Evolutionary conservation across 148 eudicot genomes (phyloP).

Genomic region (Camellia granthamiana): DNA sequence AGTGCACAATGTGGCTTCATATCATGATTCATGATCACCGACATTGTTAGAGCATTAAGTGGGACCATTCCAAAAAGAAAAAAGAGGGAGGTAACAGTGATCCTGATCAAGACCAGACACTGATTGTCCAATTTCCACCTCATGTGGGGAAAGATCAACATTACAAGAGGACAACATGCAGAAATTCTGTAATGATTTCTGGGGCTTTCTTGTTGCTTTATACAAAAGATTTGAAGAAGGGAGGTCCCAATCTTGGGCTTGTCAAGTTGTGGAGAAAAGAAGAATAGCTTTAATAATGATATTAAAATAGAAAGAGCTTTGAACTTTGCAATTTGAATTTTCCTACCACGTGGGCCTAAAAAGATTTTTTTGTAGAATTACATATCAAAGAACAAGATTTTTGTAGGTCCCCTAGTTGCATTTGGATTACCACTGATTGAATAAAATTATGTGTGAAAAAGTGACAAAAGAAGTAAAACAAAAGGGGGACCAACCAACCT

Average conservation of each 20-base stretch:
- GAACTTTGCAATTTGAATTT: background rate
- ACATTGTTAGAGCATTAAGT: background rate
- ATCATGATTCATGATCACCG: background rate
- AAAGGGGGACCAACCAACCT: constrained; percentile 11
- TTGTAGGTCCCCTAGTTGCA: background rate
- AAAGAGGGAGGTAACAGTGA: background rate
- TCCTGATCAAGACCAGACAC: background rate
- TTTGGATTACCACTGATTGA: constrained; percentile 1
- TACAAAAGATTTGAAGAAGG: constrained; percentile 16
- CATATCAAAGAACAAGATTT: background rate
- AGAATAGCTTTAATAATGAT: constrained; percentile 3
- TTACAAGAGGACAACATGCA: no score
- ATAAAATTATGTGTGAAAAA: background rate
- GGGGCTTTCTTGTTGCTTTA: constrained; percentile 8
- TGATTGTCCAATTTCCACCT: no score
- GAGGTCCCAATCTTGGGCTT: background rate
- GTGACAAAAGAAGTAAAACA: background rate
- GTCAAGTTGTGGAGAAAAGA: background rate
- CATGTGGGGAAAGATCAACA: background rate
- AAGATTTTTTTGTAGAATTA: background rate
- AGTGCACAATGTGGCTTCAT: no score
- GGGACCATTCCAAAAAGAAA: background rate
- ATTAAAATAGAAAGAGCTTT: background rate
- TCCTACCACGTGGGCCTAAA: constrained; percentile 11
- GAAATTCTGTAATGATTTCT: background rate